Percentiles rank a stretch among this genome's conserved stretches.
These are phyloP conservation scores for Spinacia oleracea DNA, from an alignment of 179 eudicot genomes.

Conservation along the genomic window DNA sequence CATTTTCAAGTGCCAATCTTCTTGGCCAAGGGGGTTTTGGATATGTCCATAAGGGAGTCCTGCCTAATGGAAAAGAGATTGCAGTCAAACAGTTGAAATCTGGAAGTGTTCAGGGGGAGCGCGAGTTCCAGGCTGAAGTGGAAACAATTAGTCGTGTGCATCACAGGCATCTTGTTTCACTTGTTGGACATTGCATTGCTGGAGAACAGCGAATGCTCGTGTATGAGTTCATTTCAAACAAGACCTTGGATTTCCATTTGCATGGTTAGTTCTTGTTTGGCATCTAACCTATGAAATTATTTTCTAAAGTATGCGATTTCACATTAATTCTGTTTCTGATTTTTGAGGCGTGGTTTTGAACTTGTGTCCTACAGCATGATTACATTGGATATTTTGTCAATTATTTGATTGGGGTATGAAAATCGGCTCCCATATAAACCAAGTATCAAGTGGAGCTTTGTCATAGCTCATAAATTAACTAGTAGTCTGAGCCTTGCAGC, in stretches of 20 bases:
- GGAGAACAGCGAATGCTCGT: slow-evolving; percentile 68
- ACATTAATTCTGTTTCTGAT: neutral
- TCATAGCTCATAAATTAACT: neutral
- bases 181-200: slow-evolving; percentile 73
- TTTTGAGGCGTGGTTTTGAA: neutral
- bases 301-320: neutral
- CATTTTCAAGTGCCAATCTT: slow-evolving; percentile 60
- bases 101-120: slow-evolving; percentile 89
- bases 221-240: slow-evolving; percentile 76
- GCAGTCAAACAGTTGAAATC: slow-evolving; percentile 78
- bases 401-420: neutral
- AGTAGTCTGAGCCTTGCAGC: neutral
- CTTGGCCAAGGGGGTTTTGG: slow-evolving; percentile 97
- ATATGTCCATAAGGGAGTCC: slow-evolving; percentile 69
- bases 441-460: neutral
- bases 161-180: slow-evolving; percentile 75
- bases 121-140: slow-evolving; percentile 90
- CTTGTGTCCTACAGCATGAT: neutral
- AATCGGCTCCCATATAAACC: neutral
- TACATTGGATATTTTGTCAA: slow-evolving; percentile 1
- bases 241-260: slow-evolving; percentile 74
- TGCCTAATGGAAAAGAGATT: slow-evolving; percentile 62
- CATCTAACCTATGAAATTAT: neutral
- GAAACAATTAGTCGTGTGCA: slow-evolving; percentile 77
- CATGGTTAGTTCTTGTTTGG: slow-evolving; percentile 53